These are phyloP conservation scores for Podaxis mareebaensis DNA, from an alignment of 768 basidiomycete species.

Conservation along the genomic window DNA sequence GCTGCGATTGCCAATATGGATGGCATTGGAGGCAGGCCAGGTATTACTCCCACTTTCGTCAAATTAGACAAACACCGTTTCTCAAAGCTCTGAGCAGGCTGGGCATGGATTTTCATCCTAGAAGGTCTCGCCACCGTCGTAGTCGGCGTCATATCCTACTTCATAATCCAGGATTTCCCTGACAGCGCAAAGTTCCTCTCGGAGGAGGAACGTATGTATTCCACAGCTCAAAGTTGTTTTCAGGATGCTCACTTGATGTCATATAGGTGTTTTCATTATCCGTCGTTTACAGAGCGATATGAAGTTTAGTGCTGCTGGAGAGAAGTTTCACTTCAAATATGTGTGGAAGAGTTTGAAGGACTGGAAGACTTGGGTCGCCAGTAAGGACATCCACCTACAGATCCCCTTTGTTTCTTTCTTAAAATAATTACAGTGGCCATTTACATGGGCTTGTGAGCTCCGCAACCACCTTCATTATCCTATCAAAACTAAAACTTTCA, in stretches of 20 bases:
- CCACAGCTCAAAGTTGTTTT: background rate
- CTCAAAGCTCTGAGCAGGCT: slow-evolving; percentile 30
- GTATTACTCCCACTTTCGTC: slow-evolving; percentile 40
- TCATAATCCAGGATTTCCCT: slow-evolving; percentile 78
- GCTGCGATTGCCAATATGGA: slow-evolving; percentile 72
- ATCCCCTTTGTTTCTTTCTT: background rate
- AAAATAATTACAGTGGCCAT: slow-evolving; percentile 52
- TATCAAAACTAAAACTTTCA: slow-evolving; percentile 13
- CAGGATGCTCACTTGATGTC: background rate
- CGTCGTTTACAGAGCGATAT: slow-evolving; percentile 64
- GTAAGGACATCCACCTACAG: slow-evolving; percentile 36
- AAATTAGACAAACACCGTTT: slow-evolving; percentile 18
- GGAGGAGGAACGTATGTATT: slow-evolving; percentile 53
- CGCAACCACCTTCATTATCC: background rate
- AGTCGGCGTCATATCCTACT: slow-evolving; percentile 60
- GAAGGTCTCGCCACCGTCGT: slow-evolving; percentile 72
- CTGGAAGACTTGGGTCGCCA: slow-evolving; percentile 74
- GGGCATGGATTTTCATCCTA: slow-evolving; percentile 76
- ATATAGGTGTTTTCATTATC: slow-evolving; percentile 59
- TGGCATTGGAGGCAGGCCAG: slow-evolving; percentile 61
- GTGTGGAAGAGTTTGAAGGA: slow-evolving; percentile 63
- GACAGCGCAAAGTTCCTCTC: slow-evolving; percentile 72
- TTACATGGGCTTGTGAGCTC: slow-evolving; percentile 65
- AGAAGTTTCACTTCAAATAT: slow-evolving; percentile 53
- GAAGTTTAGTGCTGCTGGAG: slow-evolving; percentile 65